These are phyloP conservation scores for Coniochaeta hoffmannii DNA, from an alignment of 2,329 filamentous ascomycete species.

Conservation along the genomic window DNA sequence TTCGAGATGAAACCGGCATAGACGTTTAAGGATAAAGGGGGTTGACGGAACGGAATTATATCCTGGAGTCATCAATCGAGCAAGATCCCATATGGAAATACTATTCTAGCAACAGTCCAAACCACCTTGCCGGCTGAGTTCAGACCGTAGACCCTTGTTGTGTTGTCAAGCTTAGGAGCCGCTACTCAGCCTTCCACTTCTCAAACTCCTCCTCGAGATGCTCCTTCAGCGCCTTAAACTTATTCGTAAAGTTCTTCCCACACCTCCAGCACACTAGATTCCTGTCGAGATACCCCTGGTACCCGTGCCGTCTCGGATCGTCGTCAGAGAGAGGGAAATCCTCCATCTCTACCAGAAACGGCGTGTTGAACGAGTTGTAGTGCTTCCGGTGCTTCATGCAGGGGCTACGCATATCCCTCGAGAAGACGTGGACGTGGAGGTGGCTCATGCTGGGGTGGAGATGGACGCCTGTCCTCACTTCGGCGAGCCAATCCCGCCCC, in stretches of 20 bases:
- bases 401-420: constrained; percentile 67
- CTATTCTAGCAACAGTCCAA: too few species aligned
- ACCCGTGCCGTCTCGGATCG: constrained; percentile 54
- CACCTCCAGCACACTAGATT: constrained; percentile 84
- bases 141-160: too few species aligned
- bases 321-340: constrained; percentile 68
- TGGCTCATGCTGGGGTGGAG: constrained; percentile 87
- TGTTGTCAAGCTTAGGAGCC: too few species aligned
- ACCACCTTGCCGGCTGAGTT: too few species aligned
- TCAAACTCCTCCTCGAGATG: constrained; percentile 59
- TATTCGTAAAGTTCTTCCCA: constrained; percentile 62
- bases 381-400: constrained; percentile 75
- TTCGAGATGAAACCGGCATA: neutral
- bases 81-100: too few species aligned
- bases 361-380: constrained; percentile 85
- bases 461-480: constrained; percentile 75
- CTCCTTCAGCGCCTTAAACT: constrained; percentile 64
- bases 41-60: neutral
- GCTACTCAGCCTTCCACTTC: constrained; percentile 35
- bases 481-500: constrained; percentile 71
- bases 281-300: constrained; percentile 50
- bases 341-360: constrained; percentile 71
- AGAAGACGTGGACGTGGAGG: constrained; percentile 82
- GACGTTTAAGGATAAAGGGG: neutral
- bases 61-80: too few species aligned